Evolutionary conservation across 208 protist genomes (phyloP), one percentile per base, ranked within the genome.

Genomic region (Acanthamoeba rhysodes): DNA sequence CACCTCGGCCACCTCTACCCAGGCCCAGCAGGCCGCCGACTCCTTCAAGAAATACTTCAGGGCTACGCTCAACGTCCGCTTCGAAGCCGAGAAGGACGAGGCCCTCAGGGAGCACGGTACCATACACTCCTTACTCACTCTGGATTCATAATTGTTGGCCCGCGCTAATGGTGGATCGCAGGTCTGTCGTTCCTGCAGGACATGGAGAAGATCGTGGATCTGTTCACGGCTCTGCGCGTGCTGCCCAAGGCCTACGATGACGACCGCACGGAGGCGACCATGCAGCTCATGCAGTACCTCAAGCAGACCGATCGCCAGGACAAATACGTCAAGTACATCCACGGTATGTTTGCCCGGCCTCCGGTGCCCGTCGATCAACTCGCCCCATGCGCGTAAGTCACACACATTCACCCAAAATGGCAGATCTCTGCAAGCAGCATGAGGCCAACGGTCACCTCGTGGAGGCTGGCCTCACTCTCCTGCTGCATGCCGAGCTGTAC

Each of bases 271-370:
- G 95, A 95, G 72, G 96, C 96, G 3, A 95, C 93, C 22, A 68
- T 97, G 78, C 48, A 97, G 50, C 55, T 97, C 29, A 96, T 97
- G 96, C 72, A 93, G 24, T 97, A 96, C 74, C 53, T 97, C 4
- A 96, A 97, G 88, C 92, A 96, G 88, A 97, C 96, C 2, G 96
- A 97, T 37, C 66, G 96, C 29, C 94, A 95, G 78, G 96, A 97
- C 53, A 95, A 95, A 20, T 97, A 97, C n/a, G 94, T 96, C 24
- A 96, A 97, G 55, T 97, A 97, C 78, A 90, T 96, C 29, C 96
- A 96, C 95, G 27, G 94, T 50, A 9, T 95, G n/a, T 64, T 93
- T 92, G 32, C 0, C 0, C 10, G 29, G 3, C 22, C n/a, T 16
- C 0, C 29, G 41, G 24, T 76, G 34, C 45, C 85, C 24, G 59